Evolutionary conservation across 768 basidiomycete species (phyloP).

Genomic region (Tricholomella constricta): DNA sequence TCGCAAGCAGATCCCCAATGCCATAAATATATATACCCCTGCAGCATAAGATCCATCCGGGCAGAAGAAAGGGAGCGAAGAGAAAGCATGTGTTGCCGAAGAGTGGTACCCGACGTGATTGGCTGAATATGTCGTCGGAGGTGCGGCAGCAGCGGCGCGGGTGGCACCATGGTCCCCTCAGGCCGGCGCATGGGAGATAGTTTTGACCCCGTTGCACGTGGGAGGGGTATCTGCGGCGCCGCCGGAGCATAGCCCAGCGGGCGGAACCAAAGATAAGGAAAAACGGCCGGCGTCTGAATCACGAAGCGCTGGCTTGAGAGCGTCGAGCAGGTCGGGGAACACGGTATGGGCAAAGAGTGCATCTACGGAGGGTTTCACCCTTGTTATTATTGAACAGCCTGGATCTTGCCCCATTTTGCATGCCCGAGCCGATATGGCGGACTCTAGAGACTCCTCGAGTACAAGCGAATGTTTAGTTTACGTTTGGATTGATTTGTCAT

Average conservation of each 20-base stretch:
- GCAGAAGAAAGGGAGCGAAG: not conserved
- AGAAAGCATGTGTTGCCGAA: not conserved
- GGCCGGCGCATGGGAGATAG: not conserved
- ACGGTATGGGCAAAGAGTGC: not conserved
- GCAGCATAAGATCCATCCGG: slow-evolving; percentile 1
- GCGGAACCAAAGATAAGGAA: slow-evolving; percentile 10
- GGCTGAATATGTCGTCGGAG: not conserved
- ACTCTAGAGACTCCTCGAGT: too few species aligned
- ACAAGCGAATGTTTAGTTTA: too few species aligned
- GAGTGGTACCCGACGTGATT: not conserved
- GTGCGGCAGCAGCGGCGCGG: not conserved
- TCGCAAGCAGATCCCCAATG: too few species aligned
- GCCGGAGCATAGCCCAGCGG: slow-evolving; percentile 1
- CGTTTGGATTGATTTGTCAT: too few species aligned
- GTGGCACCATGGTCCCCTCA: not conserved
- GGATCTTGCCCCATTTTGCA: not conserved
- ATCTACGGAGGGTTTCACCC: not conserved
- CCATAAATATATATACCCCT: not conserved
- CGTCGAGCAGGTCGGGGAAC: not conserved
- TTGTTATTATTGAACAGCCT: not conserved
- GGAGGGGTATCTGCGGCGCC: not conserved
- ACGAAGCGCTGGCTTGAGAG: not conserved
- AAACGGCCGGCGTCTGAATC: not conserved
- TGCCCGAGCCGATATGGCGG: not conserved
- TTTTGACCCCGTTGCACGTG: not conserved